Evolutionary conservation across 2,329 filamentous ascomycete genomes (phyloP).

Genomic region (Penicillium fuscoglaucum): DNA sequence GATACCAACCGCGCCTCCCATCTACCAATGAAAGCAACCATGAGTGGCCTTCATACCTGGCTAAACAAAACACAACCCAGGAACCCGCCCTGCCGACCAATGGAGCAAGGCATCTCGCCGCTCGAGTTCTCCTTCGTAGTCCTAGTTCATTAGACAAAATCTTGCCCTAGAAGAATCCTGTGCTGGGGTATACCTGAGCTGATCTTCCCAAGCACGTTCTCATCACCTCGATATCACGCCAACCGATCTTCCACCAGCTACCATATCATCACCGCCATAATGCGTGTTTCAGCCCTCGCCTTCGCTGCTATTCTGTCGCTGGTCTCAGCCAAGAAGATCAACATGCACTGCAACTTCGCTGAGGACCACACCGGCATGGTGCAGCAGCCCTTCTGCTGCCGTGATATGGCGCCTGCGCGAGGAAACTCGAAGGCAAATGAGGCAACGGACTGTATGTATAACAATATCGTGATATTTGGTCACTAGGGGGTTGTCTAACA

Average conservation of each 20-base stretch:
- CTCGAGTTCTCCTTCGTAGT: conserved; percentile 13
- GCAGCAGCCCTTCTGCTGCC: conserved; percentile 35
- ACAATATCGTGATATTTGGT: neutral
- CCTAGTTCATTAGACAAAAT: neutral
- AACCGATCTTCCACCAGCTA: neutral
- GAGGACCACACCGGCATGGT: conserved; percentile 29
- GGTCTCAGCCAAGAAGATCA: conserved; percentile 23
- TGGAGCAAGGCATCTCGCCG: conserved; percentile 16
- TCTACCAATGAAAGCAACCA: conserved; percentile 15
- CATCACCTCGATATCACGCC: neutral
- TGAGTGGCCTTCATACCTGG: conserved; percentile 11
- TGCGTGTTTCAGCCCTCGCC: conserved; percentile 21
- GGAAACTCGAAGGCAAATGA: conserved; percentile 24
- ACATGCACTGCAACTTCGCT: conserved; percentile 31
- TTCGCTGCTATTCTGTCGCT: conserved; percentile 20
- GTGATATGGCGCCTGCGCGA: conserved; percentile 20
- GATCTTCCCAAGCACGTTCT: conserved; percentile 1
- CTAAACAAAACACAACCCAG: conserved; percentile 3
- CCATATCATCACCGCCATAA: conserved; percentile 8
- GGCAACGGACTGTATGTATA: conserved; percentile 28
- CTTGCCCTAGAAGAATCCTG: conserved; percentile 1
- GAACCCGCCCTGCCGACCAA: conserved; percentile 9
- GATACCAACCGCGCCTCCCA: conserved; percentile 11
- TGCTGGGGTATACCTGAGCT: conserved; percentile 11
- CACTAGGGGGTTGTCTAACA: conserved; percentile 11